These are phyloP conservation scores for Acephala macrosclerotiorum DNA, from an alignment of 2,329 filamentous ascomycete genomes.

Conservation along the genomic window DNA sequence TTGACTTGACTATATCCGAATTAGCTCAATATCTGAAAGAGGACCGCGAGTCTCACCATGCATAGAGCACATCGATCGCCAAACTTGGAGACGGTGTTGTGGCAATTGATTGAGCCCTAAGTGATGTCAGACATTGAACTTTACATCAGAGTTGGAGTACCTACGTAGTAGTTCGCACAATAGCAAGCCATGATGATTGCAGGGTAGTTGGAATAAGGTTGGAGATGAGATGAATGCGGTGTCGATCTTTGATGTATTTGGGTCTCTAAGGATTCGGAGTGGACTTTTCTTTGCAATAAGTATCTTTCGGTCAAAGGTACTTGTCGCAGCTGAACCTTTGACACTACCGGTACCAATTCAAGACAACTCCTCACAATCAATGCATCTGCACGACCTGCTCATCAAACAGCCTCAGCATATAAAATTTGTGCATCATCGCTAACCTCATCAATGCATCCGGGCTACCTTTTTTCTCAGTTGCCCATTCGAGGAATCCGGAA, in stretches of 20 bases:
- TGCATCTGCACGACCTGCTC: conserved; percentile 20
- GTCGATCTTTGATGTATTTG: conserved; percentile 21
- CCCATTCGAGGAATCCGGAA: conserved; percentile 12
- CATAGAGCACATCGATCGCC: conserved; percentile 49
- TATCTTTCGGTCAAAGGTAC: conserved; percentile 15
- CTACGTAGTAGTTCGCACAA: conserved; percentile 50
- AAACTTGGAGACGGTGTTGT: conserved; percentile 47
- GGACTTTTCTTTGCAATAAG: conserved; percentile 20
- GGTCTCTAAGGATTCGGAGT: background rate
- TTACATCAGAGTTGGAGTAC: conserved; percentile 13
- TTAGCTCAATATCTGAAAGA: conserved; percentile 11
- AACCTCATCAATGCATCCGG: conserved; percentile 27
- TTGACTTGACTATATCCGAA: conserved; percentile 24
- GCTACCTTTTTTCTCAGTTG: conserved; percentile 1
- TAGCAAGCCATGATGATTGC: conserved; percentile 44
- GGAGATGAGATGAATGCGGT: conserved; percentile 9
- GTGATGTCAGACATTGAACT: conserved; percentile 21
- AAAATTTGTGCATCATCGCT: conserved; percentile 21
- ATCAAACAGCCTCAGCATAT: conserved; percentile 25
- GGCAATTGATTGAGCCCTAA: conserved; percentile 48
- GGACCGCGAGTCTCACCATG: conserved; percentile 37
- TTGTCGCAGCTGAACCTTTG: background rate
- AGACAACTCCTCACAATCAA: conserved; percentile 7
- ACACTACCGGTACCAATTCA: conserved; percentile 8
- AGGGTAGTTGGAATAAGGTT: conserved; percentile 16